Evolutionary conservation across 306 rosid species (phyloP).

Genomic region (Hippophae rhamnoides): DNA sequence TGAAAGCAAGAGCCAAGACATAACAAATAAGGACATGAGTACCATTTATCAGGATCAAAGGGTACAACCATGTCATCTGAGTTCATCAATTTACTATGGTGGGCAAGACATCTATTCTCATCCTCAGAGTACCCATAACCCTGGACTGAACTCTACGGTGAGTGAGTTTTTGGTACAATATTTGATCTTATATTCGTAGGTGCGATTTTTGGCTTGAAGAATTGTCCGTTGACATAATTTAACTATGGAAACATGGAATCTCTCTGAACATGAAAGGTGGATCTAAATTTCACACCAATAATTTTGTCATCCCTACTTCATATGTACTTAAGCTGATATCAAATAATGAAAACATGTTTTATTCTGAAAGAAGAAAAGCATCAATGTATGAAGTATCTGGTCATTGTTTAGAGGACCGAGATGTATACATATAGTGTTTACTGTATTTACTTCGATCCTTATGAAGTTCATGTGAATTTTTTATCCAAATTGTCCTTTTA

Average conservation of each 20-base stretch:
- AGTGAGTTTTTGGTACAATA: slow-evolving; percentile 7
- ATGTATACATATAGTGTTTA: too few species aligned
- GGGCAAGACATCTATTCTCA: slow-evolving; percentile 68
- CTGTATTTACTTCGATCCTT: too few species aligned
- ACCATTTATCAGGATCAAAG: slow-evolving; percentile 58
- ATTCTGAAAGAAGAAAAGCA: too few species aligned
- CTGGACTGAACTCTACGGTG: slow-evolving; percentile 34
- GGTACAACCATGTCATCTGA: slow-evolving; percentile 74
- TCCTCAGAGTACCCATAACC: slow-evolving; percentile 37
- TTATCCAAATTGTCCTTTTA: too few species aligned
- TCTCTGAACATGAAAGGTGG: background rate
- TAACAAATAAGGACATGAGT: slow-evolving; percentile 32
- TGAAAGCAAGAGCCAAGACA: slow-evolving; percentile 34
- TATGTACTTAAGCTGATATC: too few species aligned
- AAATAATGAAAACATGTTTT: too few species aligned
- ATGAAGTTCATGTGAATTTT: too few species aligned
- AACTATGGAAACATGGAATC: background rate
- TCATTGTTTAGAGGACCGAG: too few species aligned
- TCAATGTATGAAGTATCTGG: too few species aligned
- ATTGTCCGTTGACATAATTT: slow-evolving; percentile 3
- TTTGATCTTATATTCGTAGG: background rate
- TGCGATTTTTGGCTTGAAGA: background rate
- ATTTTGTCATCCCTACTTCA: too few species aligned
- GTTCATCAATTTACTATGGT: slow-evolving; percentile 89
- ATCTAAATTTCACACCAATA: too few species aligned